Conservation (phyloP, 495 filamentous ascomycete genomes). For the Aspergillus cristatus region DNA sequence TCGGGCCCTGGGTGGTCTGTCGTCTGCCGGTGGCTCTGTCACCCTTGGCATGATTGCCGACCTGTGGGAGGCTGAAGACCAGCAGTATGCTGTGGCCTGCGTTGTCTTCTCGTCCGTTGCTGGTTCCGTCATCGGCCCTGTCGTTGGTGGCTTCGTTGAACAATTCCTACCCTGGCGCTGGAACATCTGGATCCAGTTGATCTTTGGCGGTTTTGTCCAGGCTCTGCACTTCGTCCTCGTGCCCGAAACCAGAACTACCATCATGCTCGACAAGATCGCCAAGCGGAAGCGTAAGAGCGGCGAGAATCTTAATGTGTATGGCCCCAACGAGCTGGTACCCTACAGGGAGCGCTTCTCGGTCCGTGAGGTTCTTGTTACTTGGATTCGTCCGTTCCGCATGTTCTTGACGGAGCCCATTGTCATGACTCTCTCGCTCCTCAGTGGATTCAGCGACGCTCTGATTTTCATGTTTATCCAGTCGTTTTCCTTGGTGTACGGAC, state of each 20-base stretch:
- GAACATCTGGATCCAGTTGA: constrained; percentile 52
- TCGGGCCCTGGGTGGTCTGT: constrained; percentile 49
- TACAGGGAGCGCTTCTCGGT: constrained; percentile 50
- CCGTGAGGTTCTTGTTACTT: constrained; percentile 45
- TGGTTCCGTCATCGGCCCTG: constrained; percentile 51
- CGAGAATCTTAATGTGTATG: constrained; percentile 48
- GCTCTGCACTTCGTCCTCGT: constrained; percentile 43
- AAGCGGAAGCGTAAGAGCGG: constrained; percentile 44
- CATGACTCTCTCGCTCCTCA: constrained; percentile 47
- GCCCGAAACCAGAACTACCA: constrained; percentile 48
- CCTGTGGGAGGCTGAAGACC: constrained; percentile 50
- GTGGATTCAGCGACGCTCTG: constrained; percentile 53
- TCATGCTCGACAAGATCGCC: constrained; percentile 52
- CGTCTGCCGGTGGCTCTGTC: constrained; percentile 53
- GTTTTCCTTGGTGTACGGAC: constrained; percentile 47
- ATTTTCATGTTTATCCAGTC: constrained; percentile 63
- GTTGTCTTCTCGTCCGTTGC: constrained; percentile 57
- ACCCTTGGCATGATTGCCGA: constrained; percentile 56
- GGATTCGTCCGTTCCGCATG: constrained; percentile 54
- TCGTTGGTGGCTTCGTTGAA: constrained; percentile 52
- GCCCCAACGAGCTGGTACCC: constrained; percentile 51
- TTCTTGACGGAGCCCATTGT: constrained; percentile 54
- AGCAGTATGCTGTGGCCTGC: constrained; percentile 52
- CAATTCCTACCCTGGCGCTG: constrained; percentile 42
- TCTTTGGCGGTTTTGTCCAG: constrained; percentile 50